Base-by-base conservation (phyloP, 768 basidiomycete genomes). In the Calocera cornea region DNA sequence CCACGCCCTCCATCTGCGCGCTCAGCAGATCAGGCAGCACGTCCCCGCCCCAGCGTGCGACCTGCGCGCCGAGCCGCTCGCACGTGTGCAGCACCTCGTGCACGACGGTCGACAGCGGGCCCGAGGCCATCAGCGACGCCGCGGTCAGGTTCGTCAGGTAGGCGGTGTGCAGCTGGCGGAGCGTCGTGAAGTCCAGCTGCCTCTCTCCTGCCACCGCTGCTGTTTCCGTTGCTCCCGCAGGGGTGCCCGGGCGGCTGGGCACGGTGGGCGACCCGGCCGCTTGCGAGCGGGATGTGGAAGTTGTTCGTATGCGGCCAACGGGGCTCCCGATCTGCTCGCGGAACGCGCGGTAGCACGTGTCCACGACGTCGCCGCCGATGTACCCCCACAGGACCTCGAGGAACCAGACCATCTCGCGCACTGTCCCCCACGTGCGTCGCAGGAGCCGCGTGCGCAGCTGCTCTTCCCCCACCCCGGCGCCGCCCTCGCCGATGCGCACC, bases 1-100 rank as follows among this genome's bases (percentile, higher is more conserved):
- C 81, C 0, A 72, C 74, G 33, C 80, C 80, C 64, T 92, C 72
- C 73, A 88, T 90, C 16, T 90, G 90, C 74, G 93, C 92, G 69
- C 86, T 87, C 41, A 95, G 76, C 54, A 95, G 79, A 0, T 87
- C 90, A 14, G 93, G 93, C 1, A 95, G 78, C 10, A 95, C 85
- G 73, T 95, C 91, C 0, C 92, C 92, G 14, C 91, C 92, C 93
- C 93, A 97, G 65, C 92, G 79, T 76, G 95, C 93, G 0, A 95
- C 84, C 70, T 92, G 86, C 7, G 85, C 91, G n/a, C 87, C 88
- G 73, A 95, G 91, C 10, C 86, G 82, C 73, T 91, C 92, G 74
- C 92, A 95, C 10, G 88, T 80, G 70, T 92, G 90, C 64, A 95
- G 79, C 67, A 95, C 86, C 34, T 85, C 81, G 19, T 86, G 84